Percentiles rank a stretch among this genome's conserved stretches.
These are phyloP conservation scores for Phytopythium mirpurense DNA, from an alignment of 352 stramenopile species.

Conservation along the genomic window DNA sequence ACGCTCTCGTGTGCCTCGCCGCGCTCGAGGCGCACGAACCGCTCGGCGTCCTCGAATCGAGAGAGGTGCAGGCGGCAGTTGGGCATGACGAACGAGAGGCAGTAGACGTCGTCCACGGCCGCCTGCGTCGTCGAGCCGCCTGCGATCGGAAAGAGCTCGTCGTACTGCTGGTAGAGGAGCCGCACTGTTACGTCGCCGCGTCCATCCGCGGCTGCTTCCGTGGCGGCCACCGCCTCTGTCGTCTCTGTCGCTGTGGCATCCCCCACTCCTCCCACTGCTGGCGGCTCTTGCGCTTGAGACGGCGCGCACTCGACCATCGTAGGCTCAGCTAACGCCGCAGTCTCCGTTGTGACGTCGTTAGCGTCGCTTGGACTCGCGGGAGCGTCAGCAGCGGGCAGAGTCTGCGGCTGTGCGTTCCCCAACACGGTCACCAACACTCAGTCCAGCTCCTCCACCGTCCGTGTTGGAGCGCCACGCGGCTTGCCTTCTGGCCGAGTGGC, in stretches of 20 bases:
- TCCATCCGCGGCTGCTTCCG: slow-evolving; percentile 8
- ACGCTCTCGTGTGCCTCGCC: slow-evolving; percentile 39
- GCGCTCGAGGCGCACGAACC: slow-evolving; percentile 42
- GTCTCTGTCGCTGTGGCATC: slow-evolving; percentile 10
- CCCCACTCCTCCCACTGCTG: too few relatives aligned
- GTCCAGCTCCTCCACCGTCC: too few relatives aligned
- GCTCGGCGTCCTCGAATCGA: slow-evolving; percentile 34
- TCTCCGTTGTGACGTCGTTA: not conserved
- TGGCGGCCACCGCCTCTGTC: too few relatives aligned
- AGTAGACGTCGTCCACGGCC: slow-evolving; percentile 82
- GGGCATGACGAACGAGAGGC: slow-evolving; percentile 86
- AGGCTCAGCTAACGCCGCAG: not conserved
- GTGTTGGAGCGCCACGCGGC: too few relatives aligned
- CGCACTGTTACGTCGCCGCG: slow-evolving; percentile 49
- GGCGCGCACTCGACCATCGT: not conserved
- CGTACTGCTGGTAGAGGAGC: slow-evolving; percentile 87
- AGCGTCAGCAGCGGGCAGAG: not conserved
- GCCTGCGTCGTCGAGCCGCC: slow-evolving; percentile 72
- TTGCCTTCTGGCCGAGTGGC: slow-evolving; percentile 1
- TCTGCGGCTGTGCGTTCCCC: not conserved
- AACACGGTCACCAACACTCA: too few relatives aligned
- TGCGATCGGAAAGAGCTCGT: slow-evolving; percentile 76
- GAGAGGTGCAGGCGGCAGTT: slow-evolving; percentile 79
- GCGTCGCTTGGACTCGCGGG: not conserved
- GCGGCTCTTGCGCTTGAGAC: not conserved